Base-by-base conservation (phyloP, 768 basidiomycete species). In the Cubamyces lactineus region DNA sequence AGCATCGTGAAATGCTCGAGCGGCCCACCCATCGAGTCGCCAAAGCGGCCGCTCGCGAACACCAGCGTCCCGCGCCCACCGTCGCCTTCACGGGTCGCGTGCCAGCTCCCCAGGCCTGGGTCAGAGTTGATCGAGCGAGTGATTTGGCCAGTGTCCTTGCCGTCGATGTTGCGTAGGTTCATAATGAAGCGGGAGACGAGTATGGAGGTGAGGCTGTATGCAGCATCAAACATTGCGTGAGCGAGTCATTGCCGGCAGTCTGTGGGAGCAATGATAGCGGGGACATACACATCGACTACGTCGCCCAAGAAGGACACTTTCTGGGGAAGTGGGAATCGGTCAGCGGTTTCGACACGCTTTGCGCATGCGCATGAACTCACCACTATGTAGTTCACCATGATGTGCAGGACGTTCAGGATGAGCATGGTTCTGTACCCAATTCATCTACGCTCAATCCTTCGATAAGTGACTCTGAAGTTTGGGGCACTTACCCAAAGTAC, bases 261-360 rank as follows among this genome's bases (percentile, higher is more conserved):
- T n/a, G n/a, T n/a, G n/a, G n/a, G n/a, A n/a, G 9, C 9, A 34
- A 34, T 34, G 34, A 9, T 11, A 34, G 9, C 9, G 34, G 1
- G 9, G 34, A 21, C 49, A 12, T 43, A 59, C 57, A 43, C 42
- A 47, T 42, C 39, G 16, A 34, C 46, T 34, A 49, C 40, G 47
- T 57, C 56, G 21, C 56, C 56, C 56, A 57, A 48, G 24, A 57
- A 48, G 34, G 56, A 57, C 13, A 57, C 56, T 26, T 47, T 5
- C 46, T 57, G 34, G 9, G 26, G 3, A 11, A 5, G n/a, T n/a
- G 17, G 5, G 17, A 19, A 5, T 11, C n/a, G 1, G 34, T 34
- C 5, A 11, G 34, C 9, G 6, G 34, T 28, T 4, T 34, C 9
- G 9, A 5, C 5, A 23, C 3, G 11, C 8, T 8, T 12, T 3